Evolutionary conservation across 2,329 filamentous ascomycete species (phyloP), one percentile per base, ranked within the genome.

Genomic region (Clarireedia hainanense): DNA sequence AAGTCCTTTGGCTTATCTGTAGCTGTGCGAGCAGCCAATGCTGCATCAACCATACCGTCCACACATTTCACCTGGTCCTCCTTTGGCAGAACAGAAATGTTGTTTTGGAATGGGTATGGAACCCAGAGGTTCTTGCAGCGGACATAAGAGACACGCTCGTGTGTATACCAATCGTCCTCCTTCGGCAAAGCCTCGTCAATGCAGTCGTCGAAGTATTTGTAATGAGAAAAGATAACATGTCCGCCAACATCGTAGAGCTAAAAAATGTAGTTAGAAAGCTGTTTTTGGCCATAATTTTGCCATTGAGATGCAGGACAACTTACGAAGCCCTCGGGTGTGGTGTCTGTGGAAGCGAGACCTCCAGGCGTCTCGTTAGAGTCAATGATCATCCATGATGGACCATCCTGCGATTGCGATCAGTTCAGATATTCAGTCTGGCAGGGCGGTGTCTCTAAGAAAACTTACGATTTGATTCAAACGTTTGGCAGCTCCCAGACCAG

Each of bases 161-260:
- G 94, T 63, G 85, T 89, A 77, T 88, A 97, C 94, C 94, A 99
- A 78, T 99, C 94, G 58, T 89, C 86, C 58, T 91, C 84, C 70
- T 90, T 90, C 68, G 94, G 94, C 43, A 99, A 85, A 52, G 94
- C 94, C 80, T 99, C 94, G 73, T 97, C 83, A 71, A 99, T 86
- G 79, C 89, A 95, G 80, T 99, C 94, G 77, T 99, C 94, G 73
- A 99, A 99, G 84, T 99, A 99, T 79, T 96, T 96, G 87, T 99
- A 99, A 83, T 80, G 75, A 27, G 71, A 68, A 63, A 82, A 77
- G 40, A 79, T 70, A 57, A 82, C 72, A 49, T 69, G 75, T 42
- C 77, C 76, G 51, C 78, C 73, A 45, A 99, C 94, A 76, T 99
- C 94, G 82, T 96, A 99, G 68, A 99, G 84, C 92, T 96, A 69